Evolutionary conservation across 768 basidiomycete species (phyloP).

Genomic region (Boletellus ananiceps): DNA sequence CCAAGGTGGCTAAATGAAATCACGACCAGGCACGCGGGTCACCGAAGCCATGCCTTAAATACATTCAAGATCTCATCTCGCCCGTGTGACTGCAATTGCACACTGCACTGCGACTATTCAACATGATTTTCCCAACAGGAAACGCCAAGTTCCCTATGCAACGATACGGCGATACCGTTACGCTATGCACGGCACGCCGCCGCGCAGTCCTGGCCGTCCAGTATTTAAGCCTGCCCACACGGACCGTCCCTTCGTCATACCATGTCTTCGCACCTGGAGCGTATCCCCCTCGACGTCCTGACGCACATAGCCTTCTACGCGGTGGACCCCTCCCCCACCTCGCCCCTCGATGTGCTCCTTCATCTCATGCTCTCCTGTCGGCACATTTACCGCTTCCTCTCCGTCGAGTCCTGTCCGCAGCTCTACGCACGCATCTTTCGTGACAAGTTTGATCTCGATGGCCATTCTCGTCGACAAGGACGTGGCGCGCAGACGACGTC

Average conservation of each 20-base stretch:
- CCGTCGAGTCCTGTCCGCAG: conserved; percentile 41
- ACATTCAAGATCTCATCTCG: conserved; percentile 32
- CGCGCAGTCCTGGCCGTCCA: conserved; percentile 16
- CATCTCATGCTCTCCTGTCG: conserved; percentile 45
- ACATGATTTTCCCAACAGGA: conserved; percentile 37
- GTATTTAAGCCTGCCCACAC: conserved; percentile 23
- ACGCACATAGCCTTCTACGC: conserved; percentile 49
- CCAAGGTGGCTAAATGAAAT: conserved; percentile 37
- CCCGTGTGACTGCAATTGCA: conserved; percentile 29
- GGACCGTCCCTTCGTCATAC: conserved; percentile 14
- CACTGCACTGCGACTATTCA: conserved; percentile 26
- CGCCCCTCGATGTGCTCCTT: conserved; percentile 40
- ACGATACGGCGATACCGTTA: conserved; percentile 32
- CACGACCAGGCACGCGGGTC: conserved; percentile 30
- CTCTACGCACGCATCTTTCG: conserved; percentile 55
- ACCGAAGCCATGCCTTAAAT: conserved; percentile 28
- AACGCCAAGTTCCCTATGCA: conserved; percentile 29
- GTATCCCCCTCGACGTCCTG: conserved; percentile 53
- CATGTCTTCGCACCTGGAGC: conserved; percentile 47
- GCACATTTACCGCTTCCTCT: conserved; percentile 40
- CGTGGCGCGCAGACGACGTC: conserved; percentile 36
- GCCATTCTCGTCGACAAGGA: conserved; percentile 19
- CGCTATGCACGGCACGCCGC: conserved; percentile 33
- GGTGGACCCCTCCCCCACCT: conserved; percentile 35
- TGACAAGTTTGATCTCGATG: conserved; percentile 42